A percentile compares a stretch with the other conserved stretches of the same genome.
Conservation (phyloP, 371 early-diverging fungal genomes). For the Zychaea mexicana region DNA sequence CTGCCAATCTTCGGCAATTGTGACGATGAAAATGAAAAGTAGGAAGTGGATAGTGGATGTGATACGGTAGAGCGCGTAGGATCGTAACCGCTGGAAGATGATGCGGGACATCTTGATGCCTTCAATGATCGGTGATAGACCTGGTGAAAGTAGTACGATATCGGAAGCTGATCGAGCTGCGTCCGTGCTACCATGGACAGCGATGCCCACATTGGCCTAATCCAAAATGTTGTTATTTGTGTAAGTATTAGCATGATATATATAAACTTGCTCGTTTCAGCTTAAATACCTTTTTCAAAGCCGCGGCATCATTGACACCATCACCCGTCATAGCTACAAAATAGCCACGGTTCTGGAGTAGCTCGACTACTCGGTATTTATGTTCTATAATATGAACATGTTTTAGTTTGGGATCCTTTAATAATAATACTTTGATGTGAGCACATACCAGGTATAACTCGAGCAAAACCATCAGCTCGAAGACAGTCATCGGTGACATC, state of each 20-base stretch:
- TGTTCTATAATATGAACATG: too few species aligned
- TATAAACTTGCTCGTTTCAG: background rate
- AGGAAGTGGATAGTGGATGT: constrained; percentile 92
- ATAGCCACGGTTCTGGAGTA: constrained; percentile 71
- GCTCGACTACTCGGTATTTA: constrained; percentile 81
- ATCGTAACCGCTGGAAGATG: constrained; percentile 93
- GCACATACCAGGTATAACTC: constrained; percentile 55
- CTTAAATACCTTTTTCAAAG: constrained; percentile 65
- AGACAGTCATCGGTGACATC: constrained; percentile 59
- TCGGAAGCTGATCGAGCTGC: constrained; percentile 93
- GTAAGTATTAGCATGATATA: background rate
- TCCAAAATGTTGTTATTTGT: background rate
- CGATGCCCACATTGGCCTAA: constrained; percentile 83
- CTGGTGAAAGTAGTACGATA: constrained; percentile 88
- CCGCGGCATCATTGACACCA: constrained; percentile 89
- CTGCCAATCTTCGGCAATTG: constrained; percentile 77
- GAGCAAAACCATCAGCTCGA: constrained; percentile 81
- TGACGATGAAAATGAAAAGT: constrained; percentile 90
- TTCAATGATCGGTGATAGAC: constrained; percentile 87
- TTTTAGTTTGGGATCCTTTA: too few species aligned
- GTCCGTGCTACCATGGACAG: constrained; percentile 89
- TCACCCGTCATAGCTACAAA: constrained; percentile 90
- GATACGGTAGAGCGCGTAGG: constrained; percentile 92
- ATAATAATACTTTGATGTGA: background rate
- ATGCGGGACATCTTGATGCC: constrained; percentile 83